Evolutionary conservation across 306 rosid genomes (phyloP).

Genomic region (Hippophae rhamnoides): DNA sequence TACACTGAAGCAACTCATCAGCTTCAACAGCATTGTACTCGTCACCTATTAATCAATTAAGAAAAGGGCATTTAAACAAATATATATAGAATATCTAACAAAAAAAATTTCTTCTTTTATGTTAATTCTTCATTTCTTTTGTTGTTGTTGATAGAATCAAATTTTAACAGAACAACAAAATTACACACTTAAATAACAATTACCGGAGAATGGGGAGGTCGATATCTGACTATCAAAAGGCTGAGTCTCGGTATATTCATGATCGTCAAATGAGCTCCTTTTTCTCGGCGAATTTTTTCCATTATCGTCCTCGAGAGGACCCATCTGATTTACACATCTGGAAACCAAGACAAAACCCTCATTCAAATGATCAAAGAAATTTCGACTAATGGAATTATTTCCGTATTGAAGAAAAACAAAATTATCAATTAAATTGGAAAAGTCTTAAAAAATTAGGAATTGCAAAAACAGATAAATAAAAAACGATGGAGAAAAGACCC

Average conservation of each 20-base stretch:
- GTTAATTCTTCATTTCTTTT: not conserved
- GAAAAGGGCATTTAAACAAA: not conserved
- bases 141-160: not conserved
- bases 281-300: conserved; percentile 9
- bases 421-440: too few relatives aligned
- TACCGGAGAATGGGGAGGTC: conserved; percentile 28
- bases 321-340: conserved; percentile 24
- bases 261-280: conserved; percentile 7
- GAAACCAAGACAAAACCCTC: not conserved
- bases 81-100: not conserved
- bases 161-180: not conserved
- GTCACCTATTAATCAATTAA: conserved; percentile 23
- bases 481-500: not conserved
- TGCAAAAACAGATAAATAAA: not conserved
- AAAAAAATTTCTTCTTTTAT: not conserved
- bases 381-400: not conserved
- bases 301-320: conserved; percentile 22
- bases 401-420: too few relatives aligned
- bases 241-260: conserved; percentile 27
- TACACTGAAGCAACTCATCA: conserved; percentile 25
- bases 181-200: not conserved
- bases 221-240: conserved; percentile 27
- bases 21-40: conserved; percentile 13
- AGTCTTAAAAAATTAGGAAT: not conserved
- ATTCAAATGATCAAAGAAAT: not conserved